Base-by-base conservation (phyloP, 2,329 filamentous ascomycete genomes). In the Trichoderma citrinoviride region DNA sequence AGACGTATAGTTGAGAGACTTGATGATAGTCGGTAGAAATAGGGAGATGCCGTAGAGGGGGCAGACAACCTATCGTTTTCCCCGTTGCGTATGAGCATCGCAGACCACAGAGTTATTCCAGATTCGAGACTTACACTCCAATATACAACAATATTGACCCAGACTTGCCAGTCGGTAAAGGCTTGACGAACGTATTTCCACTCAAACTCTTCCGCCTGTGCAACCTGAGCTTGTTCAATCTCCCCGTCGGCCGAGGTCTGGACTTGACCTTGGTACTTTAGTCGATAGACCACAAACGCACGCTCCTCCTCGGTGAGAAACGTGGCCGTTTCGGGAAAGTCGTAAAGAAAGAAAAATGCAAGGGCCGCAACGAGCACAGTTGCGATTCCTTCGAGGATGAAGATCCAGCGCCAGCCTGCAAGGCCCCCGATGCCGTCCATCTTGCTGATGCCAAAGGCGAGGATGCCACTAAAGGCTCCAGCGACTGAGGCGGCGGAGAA, bases 401-500 rank as follows among this genome's bases (percentile, higher is more conserved):
- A 88, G 62, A 88, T 87, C 87, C 84, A 90, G 10, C 83, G 81
- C 85, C 86, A 89, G 2, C 86, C 86, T 25, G 80, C 77, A 6
- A 84, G 74, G 0, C 84, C 84, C 0, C 83, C 88, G 0, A 89
- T 73, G 0, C 88, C 89, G 57, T 87, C 80, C 88, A 92, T 91
- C 62, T 89, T 83, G 8, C 82, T 82, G 64, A 92, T 92, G 0
- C 81, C 89, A 46, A 86, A 90, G 0, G 90, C 90, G 1, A 92
- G 79, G 3, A 92, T 80, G 4, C 90, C 90, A 68, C 88, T 89
- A 69, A 92, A 92, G 0, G 88, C 91, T 0, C 92, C 92, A 0
- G 91, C 90, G 0, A 95, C 79, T 0, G 92, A 91, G 0, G 91
- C 91, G 0, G 91, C 90, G 0, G 89, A 91, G 79, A 94, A 96